Evolutionary conservation across 2,329 filamentous ascomycete genomes (phyloP), one percentile per base, ranked within the genome.

Genomic region (Talaromyces sp.): DNA sequence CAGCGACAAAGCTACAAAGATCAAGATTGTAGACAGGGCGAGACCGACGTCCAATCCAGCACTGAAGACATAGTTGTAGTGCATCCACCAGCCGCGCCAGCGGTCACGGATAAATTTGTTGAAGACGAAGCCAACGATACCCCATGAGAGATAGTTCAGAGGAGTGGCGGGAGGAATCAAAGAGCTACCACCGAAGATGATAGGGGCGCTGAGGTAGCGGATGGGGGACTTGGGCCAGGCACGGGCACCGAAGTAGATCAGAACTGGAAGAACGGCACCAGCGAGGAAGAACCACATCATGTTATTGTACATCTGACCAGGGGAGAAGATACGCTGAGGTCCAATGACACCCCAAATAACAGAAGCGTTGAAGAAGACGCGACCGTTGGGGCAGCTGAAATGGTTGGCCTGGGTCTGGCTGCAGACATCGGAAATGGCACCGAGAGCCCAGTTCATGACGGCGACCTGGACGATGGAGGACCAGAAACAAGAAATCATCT

Each of bases 41-140:
- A 91, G 81, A 5, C 89, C 89, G 58, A 85, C 85, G 74, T 92
- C 90, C 43, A 92, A 79, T 1, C 87, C 90, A 0, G 89, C 89
- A 22, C 88, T 90, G 0, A 88, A 86, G 72, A 91, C 83, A 74
- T 92, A 92, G 79, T 92, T 92, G 79, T 91, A 92, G 75, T 88
- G 87, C 75, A 89, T 80, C 90, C 90, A 92, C 90, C 89, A 92
- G 39, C 87, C 89, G 3, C 83, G 85, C 77, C 84, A 89, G 67
- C 85, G 83, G 65, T 87, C 82, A 73, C 85, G 85, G 73, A 92
- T 84, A 70, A 82, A 86, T 70, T 84, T 88, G 76, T 91, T 90
- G 79, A 92, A 92, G 41, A 88, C 68, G 57, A 85, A 83, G 9
- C 90, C 90, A 7, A 90, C 85, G 31, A 86, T 73, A 3, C 86